phyloP scores from a whole-genome alignment of 1,284 basidiomycete species.

The Sporisorium exsertum region DNA sequence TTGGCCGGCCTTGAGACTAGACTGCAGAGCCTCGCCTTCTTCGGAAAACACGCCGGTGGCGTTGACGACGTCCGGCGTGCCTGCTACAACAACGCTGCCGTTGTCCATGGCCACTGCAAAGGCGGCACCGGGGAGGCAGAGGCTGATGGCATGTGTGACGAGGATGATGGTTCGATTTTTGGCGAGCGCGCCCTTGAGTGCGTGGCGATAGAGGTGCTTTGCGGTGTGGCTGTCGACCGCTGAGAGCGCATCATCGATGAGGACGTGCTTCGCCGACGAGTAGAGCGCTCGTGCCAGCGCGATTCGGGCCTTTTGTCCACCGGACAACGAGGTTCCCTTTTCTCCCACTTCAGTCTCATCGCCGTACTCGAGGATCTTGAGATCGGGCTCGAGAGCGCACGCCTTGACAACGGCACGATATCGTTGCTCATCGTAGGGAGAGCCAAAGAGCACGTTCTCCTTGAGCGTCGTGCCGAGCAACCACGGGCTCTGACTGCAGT shows the following conservation, averaged over 20 bases:
- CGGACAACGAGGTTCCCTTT: constrained; percentile 77
- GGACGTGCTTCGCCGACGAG: constrained; percentile 83
- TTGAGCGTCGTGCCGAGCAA: constrained; percentile 91
- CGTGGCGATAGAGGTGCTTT: constrained; percentile 78
- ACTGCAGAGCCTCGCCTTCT: constrained; percentile 51
- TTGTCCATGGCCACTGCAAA: constrained; percentile 81
- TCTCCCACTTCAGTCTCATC: constrained; percentile 93
- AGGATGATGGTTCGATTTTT: constrained; percentile 80
- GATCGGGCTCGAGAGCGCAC: constrained; percentile 82
- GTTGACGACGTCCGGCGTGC: constrained; percentile 73
- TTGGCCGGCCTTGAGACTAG: constrained; percentile 26
- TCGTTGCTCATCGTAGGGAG: constrained; percentile 81
- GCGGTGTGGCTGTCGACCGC: constrained; percentile 91
- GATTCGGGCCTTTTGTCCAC: constrained; percentile 90
- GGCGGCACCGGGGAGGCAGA: constrained; percentile 78
- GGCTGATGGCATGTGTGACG: constrained; percentile 86
- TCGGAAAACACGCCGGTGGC: constrained; percentile 52
- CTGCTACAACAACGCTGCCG: constrained; percentile 79
- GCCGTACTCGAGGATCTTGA: constrained; percentile 91
- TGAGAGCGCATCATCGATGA: constrained; percentile 90
- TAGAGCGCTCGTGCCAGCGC: constrained; percentile 86
- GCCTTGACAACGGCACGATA: constrained; percentile 84
- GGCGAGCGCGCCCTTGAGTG: constrained; percentile 77
- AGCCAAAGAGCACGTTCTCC: constrained; percentile 91
- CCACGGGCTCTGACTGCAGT: constrained; percentile 94